Evolutionary conservation across 306 rosid genomes (phyloP).

Genomic region (Glycine soja): DNA sequence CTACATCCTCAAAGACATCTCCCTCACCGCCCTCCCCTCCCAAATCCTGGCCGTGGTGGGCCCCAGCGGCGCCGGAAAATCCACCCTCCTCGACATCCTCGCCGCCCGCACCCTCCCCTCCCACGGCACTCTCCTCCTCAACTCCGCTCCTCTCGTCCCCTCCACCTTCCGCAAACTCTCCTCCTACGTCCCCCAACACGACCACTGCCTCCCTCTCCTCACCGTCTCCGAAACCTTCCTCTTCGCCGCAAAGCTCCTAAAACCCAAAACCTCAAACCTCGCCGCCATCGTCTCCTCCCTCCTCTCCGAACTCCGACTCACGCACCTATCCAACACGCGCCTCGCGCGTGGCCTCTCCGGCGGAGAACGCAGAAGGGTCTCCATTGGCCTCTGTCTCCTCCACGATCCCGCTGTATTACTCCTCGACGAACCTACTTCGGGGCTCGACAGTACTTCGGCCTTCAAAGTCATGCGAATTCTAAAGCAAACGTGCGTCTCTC

Average conservation of each 20-base stretch:
- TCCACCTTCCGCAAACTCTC: conserved; percentile 88
- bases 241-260: conserved; percentile 76
- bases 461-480: conserved; percentile 83
- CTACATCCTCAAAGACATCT: conserved; percentile 72
- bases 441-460: conserved; percentile 84
- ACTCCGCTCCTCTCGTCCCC: conserved; percentile 73
- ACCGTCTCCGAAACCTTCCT: conserved; percentile 86
- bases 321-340: conserved; percentile 70
- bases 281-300: conserved; percentile 58
- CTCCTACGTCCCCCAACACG: conserved; percentile 91
- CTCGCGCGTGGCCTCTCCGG: conserved; percentile 77
- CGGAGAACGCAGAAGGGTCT: conserved; percentile 84
- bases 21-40: conserved; percentile 74
- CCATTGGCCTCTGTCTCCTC: conserved; percentile 82
- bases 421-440: conserved; percentile 96
- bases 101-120: conserved; percentile 78
- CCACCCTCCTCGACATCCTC: conserved; percentile 89
- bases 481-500: conserved; percentile 66
- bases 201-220: conserved; percentile 77
- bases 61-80: conserved; percentile 96
- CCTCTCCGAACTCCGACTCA: conserved; percentile 65
- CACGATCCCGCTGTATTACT: conserved; percentile 85
- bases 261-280: conserved; percentile 57
- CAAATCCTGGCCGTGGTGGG: conserved; percentile 90
- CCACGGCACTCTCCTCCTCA: conserved; percentile 66